Evolutionary conservation across 768 basidiomycete species (phyloP).

Genomic region (Boletus rubroflammeus): DNA sequence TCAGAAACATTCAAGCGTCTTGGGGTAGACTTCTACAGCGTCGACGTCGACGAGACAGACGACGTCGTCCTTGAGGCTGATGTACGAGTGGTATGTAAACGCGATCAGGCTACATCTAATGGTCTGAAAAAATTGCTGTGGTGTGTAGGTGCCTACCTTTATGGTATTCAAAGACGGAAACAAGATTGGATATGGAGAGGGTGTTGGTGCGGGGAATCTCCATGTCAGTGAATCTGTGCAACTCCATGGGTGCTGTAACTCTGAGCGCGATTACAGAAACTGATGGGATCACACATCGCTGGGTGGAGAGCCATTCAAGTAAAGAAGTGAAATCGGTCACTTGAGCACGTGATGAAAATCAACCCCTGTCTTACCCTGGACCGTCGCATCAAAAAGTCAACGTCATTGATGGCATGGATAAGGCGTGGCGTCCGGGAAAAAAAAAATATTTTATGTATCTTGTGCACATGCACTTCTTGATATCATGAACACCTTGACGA

Average conservation of each 20-base stretch:
- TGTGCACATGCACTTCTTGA: not conserved
- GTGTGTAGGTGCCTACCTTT: slow-evolving; percentile 22
- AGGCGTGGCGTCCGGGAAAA: not conserved
- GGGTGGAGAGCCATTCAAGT: not conserved
- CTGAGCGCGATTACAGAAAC: slow-evolving; percentile 14
- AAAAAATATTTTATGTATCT: not conserved
- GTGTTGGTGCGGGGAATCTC: slow-evolving; percentile 25
- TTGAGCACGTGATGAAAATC: slow-evolving; percentile 17
- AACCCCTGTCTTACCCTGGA: slow-evolving; percentile 3
- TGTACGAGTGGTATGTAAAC: slow-evolving; percentile 52
- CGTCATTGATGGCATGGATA: not conserved
- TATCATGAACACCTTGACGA: slow-evolving; percentile 1
- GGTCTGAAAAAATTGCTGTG: no score
- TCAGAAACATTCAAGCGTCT: slow-evolving; percentile 25
- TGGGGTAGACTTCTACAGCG: slow-evolving; percentile 62
- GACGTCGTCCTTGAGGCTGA: slow-evolving; percentile 56
- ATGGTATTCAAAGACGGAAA: slow-evolving; percentile 32
- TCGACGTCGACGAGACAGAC: slow-evolving; percentile 61
- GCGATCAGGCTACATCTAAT: not conserved
- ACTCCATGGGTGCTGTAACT: not conserved
- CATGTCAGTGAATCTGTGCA: slow-evolving; percentile 20
- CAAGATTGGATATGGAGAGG: slow-evolving; percentile 23
- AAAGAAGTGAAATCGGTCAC: not conserved
- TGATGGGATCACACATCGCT: slow-evolving; percentile 19
- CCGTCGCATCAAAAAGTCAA: not conserved